These are phyloP conservation scores for Brassica cretica DNA, from an alignment of 345 rosid genomes.

Conservation along the genomic window DNA sequence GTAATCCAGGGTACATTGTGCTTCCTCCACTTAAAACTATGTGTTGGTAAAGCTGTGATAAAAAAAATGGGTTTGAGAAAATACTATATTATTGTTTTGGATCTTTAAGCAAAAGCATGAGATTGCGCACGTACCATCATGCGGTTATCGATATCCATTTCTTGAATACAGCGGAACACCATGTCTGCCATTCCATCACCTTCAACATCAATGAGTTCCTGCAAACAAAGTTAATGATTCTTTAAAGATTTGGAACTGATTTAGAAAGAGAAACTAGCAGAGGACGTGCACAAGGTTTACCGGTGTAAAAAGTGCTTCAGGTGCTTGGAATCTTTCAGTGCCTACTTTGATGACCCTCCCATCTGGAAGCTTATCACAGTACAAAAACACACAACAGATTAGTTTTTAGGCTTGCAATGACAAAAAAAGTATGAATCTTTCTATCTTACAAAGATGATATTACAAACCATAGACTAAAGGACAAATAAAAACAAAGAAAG, in stretches of 20 bases:
- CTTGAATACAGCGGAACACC: conserved; percentile 99
- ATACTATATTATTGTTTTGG: not conserved
- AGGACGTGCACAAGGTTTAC: conserved; percentile 44
- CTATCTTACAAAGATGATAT: not conserved
- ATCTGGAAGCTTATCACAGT: conserved; percentile 78
- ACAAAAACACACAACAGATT: not conserved
- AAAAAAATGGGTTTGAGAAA: not conserved
- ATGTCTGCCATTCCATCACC: conserved; percentile 99
- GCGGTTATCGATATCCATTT: conserved; percentile 97
- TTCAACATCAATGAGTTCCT: conserved; percentile 98
- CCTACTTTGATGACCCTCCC: conserved; percentile 95
- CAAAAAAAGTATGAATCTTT: not conserved
- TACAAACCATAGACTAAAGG: not conserved
- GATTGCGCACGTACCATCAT: conserved; percentile 62
- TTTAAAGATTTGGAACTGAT: not conserved
- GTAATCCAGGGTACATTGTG: conserved; percentile 98
- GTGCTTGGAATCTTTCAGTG: conserved; percentile 98
- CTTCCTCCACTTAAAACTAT: conserved; percentile 98
- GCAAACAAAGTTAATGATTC: not conserved
- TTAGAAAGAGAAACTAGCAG: conserved; percentile 6
- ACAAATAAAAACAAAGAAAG: not conserved
- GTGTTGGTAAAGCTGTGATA: conserved; percentile 86
- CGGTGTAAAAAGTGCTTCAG: conserved; percentile 96
- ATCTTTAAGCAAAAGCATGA: conserved; percentile 3
- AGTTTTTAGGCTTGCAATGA: not conserved